phyloP scores from a whole-genome alignment of 2,329 filamentous ascomycete genomes.

The Parastagonospora avenae region DNA sequence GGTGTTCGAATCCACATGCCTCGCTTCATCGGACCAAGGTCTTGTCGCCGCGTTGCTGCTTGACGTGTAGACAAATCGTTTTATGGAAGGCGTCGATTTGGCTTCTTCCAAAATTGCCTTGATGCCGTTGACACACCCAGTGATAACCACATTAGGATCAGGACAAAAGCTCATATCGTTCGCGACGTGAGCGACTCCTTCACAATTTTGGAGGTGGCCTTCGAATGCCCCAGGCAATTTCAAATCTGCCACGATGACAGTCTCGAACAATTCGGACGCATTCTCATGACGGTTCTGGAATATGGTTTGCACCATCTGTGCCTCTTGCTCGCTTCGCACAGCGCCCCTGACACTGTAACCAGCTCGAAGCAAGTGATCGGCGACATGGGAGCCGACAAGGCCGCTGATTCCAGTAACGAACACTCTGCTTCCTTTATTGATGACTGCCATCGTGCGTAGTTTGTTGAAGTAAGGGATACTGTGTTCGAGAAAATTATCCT shows the following conservation, averaged over 20 bases:
- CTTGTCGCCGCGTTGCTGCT: neutral
- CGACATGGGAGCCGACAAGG: constrained; percentile 39
- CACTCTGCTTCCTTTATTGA: constrained; percentile 8
- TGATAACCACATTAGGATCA: neutral
- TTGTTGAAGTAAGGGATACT: neutral
- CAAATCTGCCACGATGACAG: neutral
- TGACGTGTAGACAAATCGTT: neutral
- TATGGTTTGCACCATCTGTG: neutral
- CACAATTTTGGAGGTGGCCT: neutral
- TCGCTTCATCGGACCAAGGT: neutral
- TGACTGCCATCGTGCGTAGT: neutral
- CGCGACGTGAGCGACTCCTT: neutral
- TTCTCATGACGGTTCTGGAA: neutral
- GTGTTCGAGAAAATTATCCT: too few species aligned
- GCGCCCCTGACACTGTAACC: constrained; percentile 42
- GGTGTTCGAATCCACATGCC: neutral
- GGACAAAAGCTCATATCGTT: neutral
- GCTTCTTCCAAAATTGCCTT: neutral
- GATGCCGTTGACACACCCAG: neutral
- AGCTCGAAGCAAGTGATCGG: constrained; percentile 32
- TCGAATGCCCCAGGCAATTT: neutral
- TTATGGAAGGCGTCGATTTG: neutral
- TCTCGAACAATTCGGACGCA: neutral
- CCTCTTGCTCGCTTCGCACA: constrained; percentile 21
- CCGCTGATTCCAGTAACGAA: constrained; percentile 41